Conservation (phyloP, 2,329 filamentous ascomycete genomes). For the Thelonectria discophora region DNA sequence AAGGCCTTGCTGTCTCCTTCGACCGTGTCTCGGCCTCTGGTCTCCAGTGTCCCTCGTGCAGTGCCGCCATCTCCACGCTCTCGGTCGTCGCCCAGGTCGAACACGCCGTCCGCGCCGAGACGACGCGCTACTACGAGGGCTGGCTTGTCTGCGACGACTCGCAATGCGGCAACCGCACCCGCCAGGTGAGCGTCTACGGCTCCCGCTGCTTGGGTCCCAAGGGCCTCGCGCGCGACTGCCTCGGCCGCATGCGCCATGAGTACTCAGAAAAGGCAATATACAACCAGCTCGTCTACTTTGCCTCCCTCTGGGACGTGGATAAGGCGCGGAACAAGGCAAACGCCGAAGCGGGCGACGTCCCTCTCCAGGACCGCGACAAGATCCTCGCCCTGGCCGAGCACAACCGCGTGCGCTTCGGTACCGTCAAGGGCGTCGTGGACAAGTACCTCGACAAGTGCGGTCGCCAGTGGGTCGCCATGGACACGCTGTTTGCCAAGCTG, state of each 20-base stretch:
- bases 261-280: constrained; percentile 89
- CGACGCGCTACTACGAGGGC: constrained; percentile 88
- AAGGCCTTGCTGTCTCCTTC: constrained; percentile 71
- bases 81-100: constrained; percentile 89
- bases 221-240: constrained; percentile 84
- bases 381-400: constrained; percentile 78
- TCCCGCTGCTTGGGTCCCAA: constrained; percentile 87
- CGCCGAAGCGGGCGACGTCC: constrained; percentile 57
- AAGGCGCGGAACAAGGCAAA: constrained; percentile 69
- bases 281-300: constrained; percentile 92
- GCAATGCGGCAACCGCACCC: constrained; percentile 84
- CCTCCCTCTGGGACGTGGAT: constrained; percentile 87
- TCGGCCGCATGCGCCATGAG: constrained; percentile 89
- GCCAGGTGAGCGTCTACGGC: constrained; percentile 93
- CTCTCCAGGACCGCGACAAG: constrained; percentile 68
- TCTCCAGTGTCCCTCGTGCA: constrained; percentile 77
- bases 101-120: constrained; percentile 79
- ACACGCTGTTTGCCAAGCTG: constrained; percentile 78
- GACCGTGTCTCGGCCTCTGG: constrained; percentile 76
- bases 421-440: constrained; percentile 80
- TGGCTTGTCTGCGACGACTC: constrained; percentile 92
- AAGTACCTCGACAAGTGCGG: constrained; percentile 90
- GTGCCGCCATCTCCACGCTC: constrained; percentile 70
- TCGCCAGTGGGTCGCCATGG: constrained; percentile 93
- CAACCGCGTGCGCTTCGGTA: constrained; percentile 82